A percentile compares a stretch with the other conserved stretches of the same genome.
Conservation (phyloP, 1,139 yeast genomes). For the Schwanniomyces etchellsii region DNA sequence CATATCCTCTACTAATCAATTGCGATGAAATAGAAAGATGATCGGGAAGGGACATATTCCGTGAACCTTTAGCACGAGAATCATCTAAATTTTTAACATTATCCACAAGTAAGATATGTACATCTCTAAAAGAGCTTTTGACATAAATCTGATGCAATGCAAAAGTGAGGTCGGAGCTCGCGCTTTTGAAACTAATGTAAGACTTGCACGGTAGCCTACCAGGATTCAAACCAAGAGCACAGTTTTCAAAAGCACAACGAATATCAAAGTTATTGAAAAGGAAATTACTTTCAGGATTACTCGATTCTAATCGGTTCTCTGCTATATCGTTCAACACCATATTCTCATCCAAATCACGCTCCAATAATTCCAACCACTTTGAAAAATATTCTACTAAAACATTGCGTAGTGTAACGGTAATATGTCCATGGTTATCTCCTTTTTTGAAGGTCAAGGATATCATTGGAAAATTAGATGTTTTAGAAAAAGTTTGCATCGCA, state of each 20-base stretch:
- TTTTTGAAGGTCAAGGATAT: conserved; percentile 16
- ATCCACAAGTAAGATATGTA: conserved; percentile 51
- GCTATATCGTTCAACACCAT: conserved; percentile 3
- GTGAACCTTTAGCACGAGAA: conserved; percentile 10
- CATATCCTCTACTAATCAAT: conserved; percentile 35
- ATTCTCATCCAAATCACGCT: conserved; percentile 8
- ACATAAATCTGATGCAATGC: conserved; percentile 26
- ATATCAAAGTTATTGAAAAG: conserved; percentile 21
- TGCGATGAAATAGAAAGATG: conserved; percentile 19
- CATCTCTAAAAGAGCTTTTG: conserved; percentile 41
- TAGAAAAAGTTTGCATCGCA: conserved; percentile 10
- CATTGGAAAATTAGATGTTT: conserved; percentile 14
- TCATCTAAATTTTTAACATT: conserved; percentile 32
- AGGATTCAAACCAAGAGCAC: conserved; percentile 55
- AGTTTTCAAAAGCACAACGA: conserved; percentile 44
- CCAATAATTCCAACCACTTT: conserved; percentile 40
- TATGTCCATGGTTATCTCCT: conserved; percentile 12
- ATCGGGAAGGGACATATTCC: conserved; percentile 5
- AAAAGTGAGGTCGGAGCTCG: conserved; percentile 43
- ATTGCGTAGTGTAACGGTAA: conserved; percentile 40
- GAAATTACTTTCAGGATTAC: neutral
- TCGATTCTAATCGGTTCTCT: conserved; percentile 1
- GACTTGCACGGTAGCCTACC: conserved; percentile 51
- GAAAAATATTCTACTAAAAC: conserved; percentile 49
- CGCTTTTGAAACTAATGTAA: conserved; percentile 44